A percentile compares a stretch with the other conserved stretches of the same genome.
Evolutionary conservation across 2,329 filamentous ascomycete species (phyloP).

Genomic region (Microcyclosporella mali): DNA sequence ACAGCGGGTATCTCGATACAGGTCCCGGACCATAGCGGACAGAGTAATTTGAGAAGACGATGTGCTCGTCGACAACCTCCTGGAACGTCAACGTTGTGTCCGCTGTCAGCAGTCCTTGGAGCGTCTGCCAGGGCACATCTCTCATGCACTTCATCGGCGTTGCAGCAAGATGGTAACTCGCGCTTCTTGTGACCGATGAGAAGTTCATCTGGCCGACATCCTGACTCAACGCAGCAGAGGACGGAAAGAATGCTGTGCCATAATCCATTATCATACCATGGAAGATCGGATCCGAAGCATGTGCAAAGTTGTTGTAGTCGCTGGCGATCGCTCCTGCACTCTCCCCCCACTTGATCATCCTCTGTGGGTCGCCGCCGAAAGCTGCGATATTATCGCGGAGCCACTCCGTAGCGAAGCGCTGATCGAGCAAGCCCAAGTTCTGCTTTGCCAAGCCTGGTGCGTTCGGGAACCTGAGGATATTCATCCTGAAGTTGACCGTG

Average conservation of each 20-base stretch:
- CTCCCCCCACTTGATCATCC: neutral
- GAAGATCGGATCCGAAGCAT: neutral
- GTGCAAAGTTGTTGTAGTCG: neutral
- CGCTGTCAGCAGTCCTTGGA: too few species aligned
- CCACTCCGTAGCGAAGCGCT: slow-evolving; percentile 4
- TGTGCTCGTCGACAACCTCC: too few species aligned
- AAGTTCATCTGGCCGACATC: neutral
- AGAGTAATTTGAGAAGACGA: neutral
- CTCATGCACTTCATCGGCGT: neutral
- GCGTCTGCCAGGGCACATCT: neutral
- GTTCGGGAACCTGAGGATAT: slow-evolving; percentile 3
- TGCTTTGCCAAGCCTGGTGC: slow-evolving; percentile 1
- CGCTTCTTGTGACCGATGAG: neutral
- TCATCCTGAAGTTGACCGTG: slow-evolving; percentile 25
- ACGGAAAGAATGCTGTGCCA: neutral
- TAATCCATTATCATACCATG: neutral
- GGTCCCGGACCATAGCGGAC: neutral
- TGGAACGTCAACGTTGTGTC: too few species aligned
- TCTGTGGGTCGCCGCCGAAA: neutral
- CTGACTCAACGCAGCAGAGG: neutral
- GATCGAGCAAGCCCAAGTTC: slow-evolving; percentile 5
- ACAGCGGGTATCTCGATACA: neutral
- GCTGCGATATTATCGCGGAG: slow-evolving; percentile 2
- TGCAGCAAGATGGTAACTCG: neutral
- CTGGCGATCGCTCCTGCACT: neutral